phyloP scores from a whole-genome alignment of 2,329 filamentous ascomycete species.

The Didymella pinodella region DNA sequence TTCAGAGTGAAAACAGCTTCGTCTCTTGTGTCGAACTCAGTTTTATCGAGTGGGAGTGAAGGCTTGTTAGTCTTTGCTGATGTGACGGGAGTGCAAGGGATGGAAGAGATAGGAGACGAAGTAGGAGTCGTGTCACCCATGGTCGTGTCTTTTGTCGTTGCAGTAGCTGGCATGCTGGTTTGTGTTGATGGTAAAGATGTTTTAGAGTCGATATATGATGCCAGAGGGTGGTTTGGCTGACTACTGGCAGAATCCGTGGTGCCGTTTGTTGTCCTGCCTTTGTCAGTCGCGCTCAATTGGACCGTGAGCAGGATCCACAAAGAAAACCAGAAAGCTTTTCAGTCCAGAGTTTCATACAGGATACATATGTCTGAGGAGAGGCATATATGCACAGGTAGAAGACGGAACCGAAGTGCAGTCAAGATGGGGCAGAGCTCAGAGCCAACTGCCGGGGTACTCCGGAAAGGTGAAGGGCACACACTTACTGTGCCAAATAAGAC shows the following conservation, averaged over 20 bases:
- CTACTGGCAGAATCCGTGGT: not conserved
- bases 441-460: not conserved
- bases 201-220: not conserved
- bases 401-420: too few species aligned
- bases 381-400: not conserved
- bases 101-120: not conserved
- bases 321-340: not conserved
- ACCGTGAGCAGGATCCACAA: not conserved
- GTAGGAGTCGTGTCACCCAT: not conserved
- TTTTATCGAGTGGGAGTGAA: not conserved
- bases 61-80: not conserved
- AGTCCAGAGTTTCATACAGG: too few species aligned
- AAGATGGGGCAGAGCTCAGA: not conserved
- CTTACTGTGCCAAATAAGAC: not conserved
- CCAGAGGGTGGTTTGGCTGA: not conserved
- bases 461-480: not conserved
- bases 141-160: not conserved
- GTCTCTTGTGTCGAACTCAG: not conserved
- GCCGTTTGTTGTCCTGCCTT: slow-evolving; percentile 9
- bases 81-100: not conserved
- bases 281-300: not conserved
- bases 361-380: not conserved
- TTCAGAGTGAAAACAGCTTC: not conserved
- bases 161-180: not conserved
- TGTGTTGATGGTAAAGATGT: not conserved